phyloP scores from a whole-genome alignment of 1,284 basidiomycete species.

The Rhodofomes roseus region DNA sequence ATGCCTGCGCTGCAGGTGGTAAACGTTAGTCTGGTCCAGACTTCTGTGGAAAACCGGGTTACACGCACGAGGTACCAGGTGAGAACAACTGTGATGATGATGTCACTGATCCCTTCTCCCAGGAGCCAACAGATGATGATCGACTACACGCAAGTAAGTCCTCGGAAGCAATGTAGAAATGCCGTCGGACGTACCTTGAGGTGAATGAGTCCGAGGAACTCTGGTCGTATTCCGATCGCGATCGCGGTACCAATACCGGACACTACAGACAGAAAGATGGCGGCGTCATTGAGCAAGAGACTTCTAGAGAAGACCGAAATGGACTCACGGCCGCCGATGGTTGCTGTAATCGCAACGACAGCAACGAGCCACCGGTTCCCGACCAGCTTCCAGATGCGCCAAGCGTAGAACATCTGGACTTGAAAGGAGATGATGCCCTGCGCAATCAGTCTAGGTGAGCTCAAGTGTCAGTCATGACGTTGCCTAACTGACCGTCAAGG shows the following conservation, averaged over 20 bases:
- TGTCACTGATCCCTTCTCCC: slow-evolving; percentile 1
- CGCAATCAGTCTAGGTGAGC: background rate
- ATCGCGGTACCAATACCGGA: background rate
- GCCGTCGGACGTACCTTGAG: background rate
- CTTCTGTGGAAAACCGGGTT: too few species aligned
- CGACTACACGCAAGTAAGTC: background rate
- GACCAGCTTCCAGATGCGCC: background rate
- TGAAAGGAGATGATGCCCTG: background rate
- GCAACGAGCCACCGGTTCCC: background rate
- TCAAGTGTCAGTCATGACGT: too few species aligned
- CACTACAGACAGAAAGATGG: background rate
- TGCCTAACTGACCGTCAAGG: background rate
- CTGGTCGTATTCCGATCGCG: background rate
- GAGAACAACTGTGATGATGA: background rate
- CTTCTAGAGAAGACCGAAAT: too few species aligned
- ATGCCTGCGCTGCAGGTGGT: background rate
- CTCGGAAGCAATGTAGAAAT: background rate
- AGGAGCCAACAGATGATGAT: slow-evolving; percentile 1
- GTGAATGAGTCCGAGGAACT: background rate
- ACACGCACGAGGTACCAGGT: background rate
- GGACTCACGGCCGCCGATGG: background rate
- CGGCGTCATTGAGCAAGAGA: too few species aligned
- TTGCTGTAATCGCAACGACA: background rate
- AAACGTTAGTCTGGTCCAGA: background rate
- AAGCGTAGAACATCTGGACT: slow-evolving; percentile 1